Percentiles rank a stretch among this genome's conserved stretches.
Conservation (phyloP, 164 flowering plant genomes). For the Brasenia schreberi region DNA sequence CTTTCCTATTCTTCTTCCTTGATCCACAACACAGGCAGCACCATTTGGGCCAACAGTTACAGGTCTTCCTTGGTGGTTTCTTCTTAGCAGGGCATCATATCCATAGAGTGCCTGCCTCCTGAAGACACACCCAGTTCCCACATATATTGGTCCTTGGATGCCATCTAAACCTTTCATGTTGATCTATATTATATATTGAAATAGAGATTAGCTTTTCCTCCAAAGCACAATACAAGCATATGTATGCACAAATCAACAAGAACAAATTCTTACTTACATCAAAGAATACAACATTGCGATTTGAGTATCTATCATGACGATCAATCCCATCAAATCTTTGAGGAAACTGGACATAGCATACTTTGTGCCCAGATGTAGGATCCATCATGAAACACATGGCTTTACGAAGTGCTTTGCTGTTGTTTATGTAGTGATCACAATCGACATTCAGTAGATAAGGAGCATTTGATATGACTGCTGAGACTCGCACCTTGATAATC, state of each 20-base stretch:
- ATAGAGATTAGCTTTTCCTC: background rate
- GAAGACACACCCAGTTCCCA: constrained; percentile 72
- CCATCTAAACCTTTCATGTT: constrained; percentile 81
- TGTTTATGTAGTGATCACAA: constrained; percentile 74
- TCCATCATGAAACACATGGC: constrained; percentile 81
- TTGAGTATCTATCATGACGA: constrained; percentile 45
- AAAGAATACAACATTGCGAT: constrained; percentile 48
- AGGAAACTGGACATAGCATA: constrained; percentile 62
- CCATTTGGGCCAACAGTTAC: constrained; percentile 60
- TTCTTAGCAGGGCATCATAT: constrained; percentile 45
- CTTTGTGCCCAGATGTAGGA: constrained; percentile 40
- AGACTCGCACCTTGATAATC: constrained; percentile 44
- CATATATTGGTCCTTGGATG: constrained; percentile 77
- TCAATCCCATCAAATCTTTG: constrained; percentile 64
- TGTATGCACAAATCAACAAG: background rate
- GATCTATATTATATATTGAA: constrained; percentile 23
- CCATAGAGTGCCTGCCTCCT: constrained; percentile 66
- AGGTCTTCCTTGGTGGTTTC: constrained; percentile 40
- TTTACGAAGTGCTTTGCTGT: constrained; percentile 60
- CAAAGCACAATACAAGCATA: background rate
- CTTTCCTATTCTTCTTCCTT: constrained; percentile 33
- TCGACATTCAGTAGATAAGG: constrained; percentile 57
- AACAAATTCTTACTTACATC: constrained; percentile 33
- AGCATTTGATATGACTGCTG: constrained; percentile 58
- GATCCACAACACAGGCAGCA: constrained; percentile 33